These are phyloP conservation scores for Neurospora africana DNA, from an alignment of 495 filamentous ascomycete species.

Conservation along the genomic window DNA sequence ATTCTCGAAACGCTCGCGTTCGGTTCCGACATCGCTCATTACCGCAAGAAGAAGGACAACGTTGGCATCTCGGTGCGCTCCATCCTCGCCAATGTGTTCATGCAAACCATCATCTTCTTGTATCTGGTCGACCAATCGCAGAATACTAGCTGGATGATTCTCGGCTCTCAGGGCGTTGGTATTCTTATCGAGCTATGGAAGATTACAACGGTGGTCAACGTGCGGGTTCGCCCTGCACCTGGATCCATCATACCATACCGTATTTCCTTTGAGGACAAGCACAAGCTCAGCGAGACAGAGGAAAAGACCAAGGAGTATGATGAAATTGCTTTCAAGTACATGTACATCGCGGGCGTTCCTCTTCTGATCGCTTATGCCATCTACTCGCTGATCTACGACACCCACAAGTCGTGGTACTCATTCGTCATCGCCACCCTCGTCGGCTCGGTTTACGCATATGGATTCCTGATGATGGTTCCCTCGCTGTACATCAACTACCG, in stretches of 20 bases:
- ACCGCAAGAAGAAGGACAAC: constrained; percentile 98
- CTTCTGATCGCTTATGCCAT: constrained; percentile 78
- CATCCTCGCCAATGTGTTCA: constrained; percentile 94
- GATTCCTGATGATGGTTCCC: constrained; percentile 99
- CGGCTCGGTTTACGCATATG: constrained; percentile 93
- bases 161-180: constrained; percentile 83
- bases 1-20: constrained; percentile 93
- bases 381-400: constrained; percentile 87
- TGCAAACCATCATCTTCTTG: constrained; percentile 93
- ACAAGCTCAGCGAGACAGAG: constrained; percentile 88
- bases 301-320: constrained; percentile 98
- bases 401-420: constrained; percentile 96
- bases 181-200: constrained; percentile 97
- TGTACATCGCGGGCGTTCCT: constrained; percentile 85
- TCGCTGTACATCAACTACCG: constrained; percentile 97
- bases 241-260: constrained; percentile 70
- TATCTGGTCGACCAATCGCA: constrained; percentile 98
- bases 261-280: constrained; percentile 89
- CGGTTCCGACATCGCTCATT: constrained; percentile 94
- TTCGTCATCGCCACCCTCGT: constrained; percentile 86
- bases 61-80: constrained; percentile 92
- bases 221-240: constrained; percentile 63
- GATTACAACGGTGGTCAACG: constrained; percentile 91
- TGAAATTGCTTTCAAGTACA: constrained; percentile 90
- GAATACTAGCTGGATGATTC: constrained; percentile 97